phyloP scores from a whole-genome alignment of 768 basidiomycete species.

The Termitomyces sp. region DNA sequence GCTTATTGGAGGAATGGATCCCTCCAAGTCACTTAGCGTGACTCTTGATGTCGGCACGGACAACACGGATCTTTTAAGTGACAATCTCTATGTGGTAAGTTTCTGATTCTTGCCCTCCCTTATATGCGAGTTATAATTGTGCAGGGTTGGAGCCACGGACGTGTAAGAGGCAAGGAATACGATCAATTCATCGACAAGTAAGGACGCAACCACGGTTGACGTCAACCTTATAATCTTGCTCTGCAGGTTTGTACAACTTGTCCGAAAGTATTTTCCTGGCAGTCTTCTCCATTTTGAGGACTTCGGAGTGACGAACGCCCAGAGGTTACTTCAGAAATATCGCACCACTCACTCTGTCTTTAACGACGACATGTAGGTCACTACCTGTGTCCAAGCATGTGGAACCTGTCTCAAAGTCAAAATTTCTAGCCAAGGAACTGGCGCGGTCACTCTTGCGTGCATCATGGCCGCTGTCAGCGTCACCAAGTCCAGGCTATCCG shows the following conservation, averaged over 20 bases:
- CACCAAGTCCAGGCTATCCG: slow-evolving; percentile 56
- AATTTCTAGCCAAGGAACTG: slow-evolving; percentile 58
- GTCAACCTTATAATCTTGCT: neutral
- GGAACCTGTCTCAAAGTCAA: neutral
- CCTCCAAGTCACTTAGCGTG: slow-evolving; percentile 51
- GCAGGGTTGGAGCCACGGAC: slow-evolving; percentile 69
- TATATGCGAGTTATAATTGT: neutral
- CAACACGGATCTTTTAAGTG: slow-evolving; percentile 57
- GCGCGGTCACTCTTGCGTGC: slow-evolving; percentile 68
- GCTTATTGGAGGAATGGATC: slow-evolving; percentile 62
- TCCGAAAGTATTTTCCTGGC: slow-evolving; percentile 64
- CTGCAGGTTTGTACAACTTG: slow-evolving; percentile 66
- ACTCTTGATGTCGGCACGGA: slow-evolving; percentile 76
- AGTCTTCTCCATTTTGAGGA: slow-evolving; percentile 81
- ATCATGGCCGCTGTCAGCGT: slow-evolving; percentile 66
- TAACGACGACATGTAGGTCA: slow-evolving; percentile 77
- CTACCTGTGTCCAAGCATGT: neutral
- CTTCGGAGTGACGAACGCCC: slow-evolving; percentile 76
- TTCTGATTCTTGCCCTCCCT: neutral
- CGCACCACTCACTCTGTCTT: slow-evolving; percentile 61
- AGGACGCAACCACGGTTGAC: neutral
- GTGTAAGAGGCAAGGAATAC: slow-evolving; percentile 69
- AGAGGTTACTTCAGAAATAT: slow-evolving; percentile 59
- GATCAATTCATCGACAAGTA: slow-evolving; percentile 75
- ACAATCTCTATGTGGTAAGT: slow-evolving; percentile 63